Conservation (phyloP, 208 protist genomes). For the Naegleria lovaniensis region DNA sequence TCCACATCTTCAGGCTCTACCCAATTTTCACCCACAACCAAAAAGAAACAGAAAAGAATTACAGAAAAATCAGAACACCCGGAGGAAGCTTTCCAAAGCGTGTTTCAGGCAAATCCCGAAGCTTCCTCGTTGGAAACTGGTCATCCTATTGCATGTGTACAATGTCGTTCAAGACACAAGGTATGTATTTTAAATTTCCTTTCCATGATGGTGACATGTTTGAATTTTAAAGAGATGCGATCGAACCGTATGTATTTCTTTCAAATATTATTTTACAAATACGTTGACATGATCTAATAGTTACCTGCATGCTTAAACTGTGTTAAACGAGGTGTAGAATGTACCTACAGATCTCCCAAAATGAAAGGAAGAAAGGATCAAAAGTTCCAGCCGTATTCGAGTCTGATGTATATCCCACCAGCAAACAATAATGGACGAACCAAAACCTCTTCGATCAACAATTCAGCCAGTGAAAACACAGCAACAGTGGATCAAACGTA, state of each 20-base stretch:
- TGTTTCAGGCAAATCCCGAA: background rate
- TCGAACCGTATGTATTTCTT: background rate
- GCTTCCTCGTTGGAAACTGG: background rate
- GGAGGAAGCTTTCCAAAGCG: too few relatives aligned
- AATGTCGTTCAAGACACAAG: background rate
- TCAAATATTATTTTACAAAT: background rate
- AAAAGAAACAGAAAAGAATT: too few relatives aligned
- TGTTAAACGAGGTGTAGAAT: background rate
- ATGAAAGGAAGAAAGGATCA: slow-evolving; percentile 12
- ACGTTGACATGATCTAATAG: too few relatives aligned
- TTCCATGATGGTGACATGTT: background rate
- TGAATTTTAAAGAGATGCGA: background rate
- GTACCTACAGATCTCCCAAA: background rate
- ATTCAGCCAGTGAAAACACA: background rate
- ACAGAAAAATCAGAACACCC: too few relatives aligned
- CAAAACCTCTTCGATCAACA: background rate
- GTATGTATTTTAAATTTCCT: background rate
- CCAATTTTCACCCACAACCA: too few relatives aligned
- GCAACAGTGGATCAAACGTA: background rate
- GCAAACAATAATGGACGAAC: background rate
- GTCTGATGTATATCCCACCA: background rate
- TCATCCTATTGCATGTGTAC: background rate
- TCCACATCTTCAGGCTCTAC: too few relatives aligned
- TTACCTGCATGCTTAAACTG: background rate
- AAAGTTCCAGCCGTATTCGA: background rate